Evolutionary conservation across 345 rosid species (phyloP), one percentile per base, ranked within the genome.

Genomic region (Geranium brycei): DNA sequence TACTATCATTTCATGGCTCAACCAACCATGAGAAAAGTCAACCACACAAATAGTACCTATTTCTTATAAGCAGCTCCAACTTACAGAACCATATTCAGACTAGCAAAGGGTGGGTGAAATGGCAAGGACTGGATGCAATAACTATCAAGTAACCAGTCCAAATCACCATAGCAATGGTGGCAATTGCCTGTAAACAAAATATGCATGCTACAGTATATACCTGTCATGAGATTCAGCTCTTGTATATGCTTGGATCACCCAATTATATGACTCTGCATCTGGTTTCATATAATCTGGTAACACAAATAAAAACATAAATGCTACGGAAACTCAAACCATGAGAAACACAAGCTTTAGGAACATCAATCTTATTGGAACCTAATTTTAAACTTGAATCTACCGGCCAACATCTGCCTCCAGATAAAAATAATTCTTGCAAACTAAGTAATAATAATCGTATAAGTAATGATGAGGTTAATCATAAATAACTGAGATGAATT

Each of bases 221-320:
- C 98, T 87, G 72, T 92, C 93, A 65, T 89, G 89, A 59, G 96
- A 89, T 71, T 92, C 96, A 62, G 96, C 96, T 78, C 95, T 84
- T 17, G 98, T 92, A 68, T 87, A 92, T 61, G 98, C 96, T 83
- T 89, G 95, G 77, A 92, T 84, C 66, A 92, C 95, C 95, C 95
- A 92, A 69, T 92, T 92, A 77, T 92, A 92, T 18, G 96, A 81
- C 79, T 92, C 96, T 0, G 98, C 84, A 71, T 92, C 78, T 30
- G 98, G 98, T 77, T 87, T 92, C 98, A 89, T 92, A 72, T 71
- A 89, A 68, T 60, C 96, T 92, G 84, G 51, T 61, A 74, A 60
- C 31, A 57, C 64, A 76, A 76, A 75, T 3, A 57, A 51, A 19
- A 16, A 17, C 59, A 60, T 70, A 17, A 60, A 31, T 32, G 38